These are phyloP conservation scores for Fraxinus paxiana DNA, from an alignment of 305 asterid genomes.

Conservation along the genomic window DNA sequence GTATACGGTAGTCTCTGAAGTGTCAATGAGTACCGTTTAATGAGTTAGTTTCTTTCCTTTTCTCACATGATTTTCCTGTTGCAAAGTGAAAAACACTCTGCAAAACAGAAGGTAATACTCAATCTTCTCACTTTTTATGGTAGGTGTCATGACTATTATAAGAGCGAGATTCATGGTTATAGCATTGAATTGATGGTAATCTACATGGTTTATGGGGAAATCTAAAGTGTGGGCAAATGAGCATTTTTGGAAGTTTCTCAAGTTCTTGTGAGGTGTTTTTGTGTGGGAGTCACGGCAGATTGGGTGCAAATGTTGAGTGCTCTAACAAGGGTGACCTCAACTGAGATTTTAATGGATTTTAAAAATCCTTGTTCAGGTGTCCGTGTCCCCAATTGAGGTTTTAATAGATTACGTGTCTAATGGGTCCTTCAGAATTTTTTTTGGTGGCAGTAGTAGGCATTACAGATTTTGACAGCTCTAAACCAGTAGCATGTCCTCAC, in stretches of 20 bases:
- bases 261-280: not conserved
- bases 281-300: not conserved
- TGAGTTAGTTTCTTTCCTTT: not conserved
- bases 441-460: not conserved
- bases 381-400: not conserved
- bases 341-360: not conserved
- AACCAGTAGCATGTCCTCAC: not conserved
- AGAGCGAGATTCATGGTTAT: not conserved
- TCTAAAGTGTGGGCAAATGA: not conserved
- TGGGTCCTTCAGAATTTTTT: not conserved
- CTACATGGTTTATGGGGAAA: not conserved
- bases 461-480: not conserved
- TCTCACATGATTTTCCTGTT: not conserved
- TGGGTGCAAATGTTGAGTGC: not conserved
- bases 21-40: not conserved
- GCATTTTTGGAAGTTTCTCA: not conserved
- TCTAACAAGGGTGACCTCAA: not conserved
- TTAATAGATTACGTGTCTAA: not conserved
- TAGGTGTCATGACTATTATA: not conserved
- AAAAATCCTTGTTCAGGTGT: not conserved
- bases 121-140: not conserved
- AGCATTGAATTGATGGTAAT: not conserved
- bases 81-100: not conserved
- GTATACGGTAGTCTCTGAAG: not conserved
- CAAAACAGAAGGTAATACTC: not conserved